Evolutionary conservation across 805 yeast genomes (phyloP), one percentile per base, ranked within the genome.

Genomic region (Metschnikowia lochheadii): DNA sequence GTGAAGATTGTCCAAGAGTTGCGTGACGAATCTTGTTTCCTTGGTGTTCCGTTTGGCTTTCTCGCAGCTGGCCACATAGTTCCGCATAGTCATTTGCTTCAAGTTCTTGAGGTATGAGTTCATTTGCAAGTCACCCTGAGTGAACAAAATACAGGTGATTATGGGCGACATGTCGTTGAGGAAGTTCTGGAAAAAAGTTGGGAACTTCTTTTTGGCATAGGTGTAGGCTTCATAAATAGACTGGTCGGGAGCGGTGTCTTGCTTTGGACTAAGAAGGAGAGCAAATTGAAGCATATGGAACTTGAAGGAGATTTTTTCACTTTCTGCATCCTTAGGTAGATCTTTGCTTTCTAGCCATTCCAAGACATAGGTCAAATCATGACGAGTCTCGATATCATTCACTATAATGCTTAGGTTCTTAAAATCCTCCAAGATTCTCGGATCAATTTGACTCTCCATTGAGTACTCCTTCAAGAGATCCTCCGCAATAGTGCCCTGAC

Each of bases 221-320:
- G 61, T 41, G 53, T 68, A 70, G 3, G 77, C 78, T 10, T 56
- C 56, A 15, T 66, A 54, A 34, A 42, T 42, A 20, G 45, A 32
- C 45, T 32, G 45, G 1, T 69, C 65, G 54, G 57, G 56, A 35
- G 68, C 65, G 14, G 15, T 34, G 23, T 14, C 41, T 4, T 39
- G 14, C 4, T 67, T 65, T 15, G 36, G 15, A 46, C 62, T 62
- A 14, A 73, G 57, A 6, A 70, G 58, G 18, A 71, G 56, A 3
- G 63, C 61, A 48, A 67, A 72, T 53, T 73, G 74, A 14, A 73
- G 63, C 60, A 70, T 61, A 56, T 72, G 76, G 53, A 72, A 68
- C 54, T 72, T 72, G 61, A 73, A 69, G 57, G 69, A 73, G n/a
- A 68, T 61, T 48, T 60, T 63, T 17, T 59, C 50, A 48, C 48